These are phyloP conservation scores for Phytophthora idaei DNA, from an alignment of 352 stramenopile genomes.

Conservation along the genomic window DNA sequence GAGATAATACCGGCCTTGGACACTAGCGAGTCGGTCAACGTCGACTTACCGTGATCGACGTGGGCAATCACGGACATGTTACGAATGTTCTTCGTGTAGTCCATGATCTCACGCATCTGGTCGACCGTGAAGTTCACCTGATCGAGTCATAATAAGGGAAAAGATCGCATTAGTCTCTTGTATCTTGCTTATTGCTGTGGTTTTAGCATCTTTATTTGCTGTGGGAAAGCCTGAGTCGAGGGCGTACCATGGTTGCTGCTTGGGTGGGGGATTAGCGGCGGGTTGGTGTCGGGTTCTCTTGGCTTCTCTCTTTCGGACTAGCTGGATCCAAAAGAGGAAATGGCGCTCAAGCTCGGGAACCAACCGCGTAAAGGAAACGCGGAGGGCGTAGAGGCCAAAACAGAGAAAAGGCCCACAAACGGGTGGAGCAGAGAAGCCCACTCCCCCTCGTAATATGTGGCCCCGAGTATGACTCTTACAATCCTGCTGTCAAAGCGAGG, in stretches of 20 bases:
- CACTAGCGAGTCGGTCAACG: slow-evolving; percentile 98
- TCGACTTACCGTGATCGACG: slow-evolving; percentile 99
- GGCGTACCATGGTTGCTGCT: slow-evolving; percentile 60
- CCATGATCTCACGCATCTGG: slow-evolving; percentile 98
- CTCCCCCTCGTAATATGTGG: slow-evolving; percentile 8
- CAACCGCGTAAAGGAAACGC: slow-evolving; percentile 25
- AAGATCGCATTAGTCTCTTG: slow-evolving; percentile 5
- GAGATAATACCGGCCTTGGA: slow-evolving; percentile 99
- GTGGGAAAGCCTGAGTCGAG: background rate
- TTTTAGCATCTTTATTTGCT: background rate
- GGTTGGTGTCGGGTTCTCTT: slow-evolving; percentile 21
- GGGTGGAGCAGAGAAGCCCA: slow-evolving; percentile 61
- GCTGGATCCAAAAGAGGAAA: slow-evolving; percentile 71
- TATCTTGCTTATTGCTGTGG: background rate
- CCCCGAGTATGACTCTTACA: slow-evolving; percentile 45
- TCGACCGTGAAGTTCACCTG: slow-evolving; percentile 99
- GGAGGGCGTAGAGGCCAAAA: slow-evolving; percentile 5
- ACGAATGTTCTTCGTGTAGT: slow-evolving; percentile 99
- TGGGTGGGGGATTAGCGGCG: slow-evolving; percentile 28
- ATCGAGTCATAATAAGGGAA: background rate
- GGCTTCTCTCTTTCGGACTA: slow-evolving; percentile 44
- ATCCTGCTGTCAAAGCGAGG: slow-evolving; percentile 41
- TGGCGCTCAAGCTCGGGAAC: slow-evolving; percentile 29
- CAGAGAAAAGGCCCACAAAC: slow-evolving; percentile 53
- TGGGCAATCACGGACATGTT: slow-evolving; percentile 99